Evolutionary conservation across 2,329 filamentous ascomycete genomes (phyloP), one percentile per base, ranked within the genome.

Genomic region (Scedosporium aurantiacum): DNA sequence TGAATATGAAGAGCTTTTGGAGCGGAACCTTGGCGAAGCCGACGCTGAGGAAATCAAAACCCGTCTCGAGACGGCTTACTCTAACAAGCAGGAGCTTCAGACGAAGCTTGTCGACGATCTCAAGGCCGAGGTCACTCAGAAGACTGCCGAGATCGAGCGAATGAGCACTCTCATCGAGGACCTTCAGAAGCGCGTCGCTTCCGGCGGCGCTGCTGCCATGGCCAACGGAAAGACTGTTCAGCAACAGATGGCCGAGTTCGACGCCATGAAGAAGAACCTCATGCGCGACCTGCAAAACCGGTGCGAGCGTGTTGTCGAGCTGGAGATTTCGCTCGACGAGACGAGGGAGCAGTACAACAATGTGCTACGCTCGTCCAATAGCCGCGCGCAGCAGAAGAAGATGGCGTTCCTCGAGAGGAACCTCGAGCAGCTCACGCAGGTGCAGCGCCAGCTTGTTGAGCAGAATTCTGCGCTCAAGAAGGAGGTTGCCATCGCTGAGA

Each of bases 301-400:
- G 64, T 99, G 94, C 75, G 94, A 99, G 79, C 88, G 94, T 66
- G 92, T 99, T 40, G 94, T 99, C 18, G 94, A 99, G 79, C 85
- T 99, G 28, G 94, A 99, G 75, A 99, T 99, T 70, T 96, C 90
- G 41, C 83, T 99, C 58, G 94, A 99, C 71, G 92, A 97, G 79
- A 97, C 94, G 0, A 86, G 94, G 61, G 94, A 99, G 79, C 94
- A 99, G 77, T 99, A 99, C 79, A 97, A 99, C 80, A 97, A 96
- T 69, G 94, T 99, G 63, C 83, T 99, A 63, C 88, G 93, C 62
- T 94, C 91, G 58, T 96, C 91, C 67, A 99, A 99, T 80, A 97
- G 96, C 80, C 89, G 94, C 63, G 93, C 94, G 25, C 94, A 99
- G 78, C 94, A 99, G 77, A 99, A 99, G 88, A 99, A 99, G 84